Evolutionary conservation across 2,329 filamentous ascomycete genomes (phyloP).

Genomic region (Aspergillus hiratsukae): DNA sequence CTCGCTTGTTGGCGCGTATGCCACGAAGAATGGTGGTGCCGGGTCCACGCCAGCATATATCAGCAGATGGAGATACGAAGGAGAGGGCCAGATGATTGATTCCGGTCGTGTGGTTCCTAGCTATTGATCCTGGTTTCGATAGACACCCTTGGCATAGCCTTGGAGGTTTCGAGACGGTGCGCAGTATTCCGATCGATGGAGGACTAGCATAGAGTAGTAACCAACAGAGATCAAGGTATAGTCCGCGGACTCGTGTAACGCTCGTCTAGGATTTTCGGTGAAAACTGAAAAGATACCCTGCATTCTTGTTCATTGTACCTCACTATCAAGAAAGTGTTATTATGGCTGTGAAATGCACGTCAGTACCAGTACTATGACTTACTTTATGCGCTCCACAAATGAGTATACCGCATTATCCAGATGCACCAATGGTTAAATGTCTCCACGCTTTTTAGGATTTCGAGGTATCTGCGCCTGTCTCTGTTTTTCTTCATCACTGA

Average conservation of each 20-base stretch:
- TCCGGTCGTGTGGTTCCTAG: neutral
- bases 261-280: neutral
- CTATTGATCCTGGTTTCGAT: neutral
- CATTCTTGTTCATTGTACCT: neutral
- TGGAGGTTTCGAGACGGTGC: neutral
- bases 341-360: too few relatives aligned
- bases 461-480: constrained; percentile 34
- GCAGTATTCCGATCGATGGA: neutral
- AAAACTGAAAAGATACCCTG: neutral
- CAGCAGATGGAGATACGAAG: constrained; percentile 5
- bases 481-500: constrained; percentile 35
- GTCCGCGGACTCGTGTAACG: too few relatives aligned
- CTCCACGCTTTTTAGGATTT: constrained; percentile 40
- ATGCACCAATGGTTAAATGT: neutral
- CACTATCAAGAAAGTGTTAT: neutral
- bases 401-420: too few relatives aligned
- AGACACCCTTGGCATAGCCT: neutral
- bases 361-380: too few relatives aligned
- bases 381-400: too few relatives aligned
- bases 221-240: neutral
- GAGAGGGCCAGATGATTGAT: constrained; percentile 1
- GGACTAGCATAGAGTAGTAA: neutral
- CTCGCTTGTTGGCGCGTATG: constrained; percentile 1
- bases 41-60: constrained; percentile 2
- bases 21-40: constrained; percentile 1